Base-by-base conservation (phyloP, 805 yeast species). In the Candida awuae region DNA sequence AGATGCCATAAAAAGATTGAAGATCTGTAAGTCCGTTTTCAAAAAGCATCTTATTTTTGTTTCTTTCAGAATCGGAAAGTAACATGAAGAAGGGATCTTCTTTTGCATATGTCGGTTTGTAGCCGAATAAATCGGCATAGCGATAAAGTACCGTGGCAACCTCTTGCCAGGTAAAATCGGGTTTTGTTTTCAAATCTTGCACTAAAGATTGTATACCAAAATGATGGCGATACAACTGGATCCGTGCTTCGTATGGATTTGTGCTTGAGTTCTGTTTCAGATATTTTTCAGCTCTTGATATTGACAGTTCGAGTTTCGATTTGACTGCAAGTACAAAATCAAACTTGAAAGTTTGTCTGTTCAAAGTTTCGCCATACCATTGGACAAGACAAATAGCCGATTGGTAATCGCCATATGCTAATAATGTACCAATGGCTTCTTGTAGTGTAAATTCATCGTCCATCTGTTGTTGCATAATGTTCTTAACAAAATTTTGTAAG, bases 381-480 rank as follows among this genome's bases (percentile, higher is more conserved):
- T 53, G 49, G 8, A 57, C 30, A 4, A 46, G 46, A 34, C 59
- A 53, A 8, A 57, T 46, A 0, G 51, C 51, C 6, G 55, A 17
- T 23, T 28, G 35, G 18, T 30, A 41, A 34, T 57, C 62, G 9
- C 58, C 54, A 38, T 44, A 58, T 2, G 47, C 50, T 32, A 59
- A 17, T 19, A 58, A 50, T 1, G 59, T 48, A 8, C 43, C 43
- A 21, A 43, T 35, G 0, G 45, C 33, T 26, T 43, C 47, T 15
- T 41, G 34, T 17, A 43, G 23, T 4, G 43, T 42, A 25, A 25
- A 31, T 9, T 31, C 28, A 32, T 43, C 35, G 23, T 32, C 21
- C 8, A 40, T 29, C 12, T 38, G 27, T 15, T 40, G 19, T 20
- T 38, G 32, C 23, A 51, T 42, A 43, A 54, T 39, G 6, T 30